A percentile compares a stretch with the other conserved stretches of the same genome.
phyloP scores from a whole-genome alignment of 148 eudicot species.

The Amaranthus palmeri region DNA sequence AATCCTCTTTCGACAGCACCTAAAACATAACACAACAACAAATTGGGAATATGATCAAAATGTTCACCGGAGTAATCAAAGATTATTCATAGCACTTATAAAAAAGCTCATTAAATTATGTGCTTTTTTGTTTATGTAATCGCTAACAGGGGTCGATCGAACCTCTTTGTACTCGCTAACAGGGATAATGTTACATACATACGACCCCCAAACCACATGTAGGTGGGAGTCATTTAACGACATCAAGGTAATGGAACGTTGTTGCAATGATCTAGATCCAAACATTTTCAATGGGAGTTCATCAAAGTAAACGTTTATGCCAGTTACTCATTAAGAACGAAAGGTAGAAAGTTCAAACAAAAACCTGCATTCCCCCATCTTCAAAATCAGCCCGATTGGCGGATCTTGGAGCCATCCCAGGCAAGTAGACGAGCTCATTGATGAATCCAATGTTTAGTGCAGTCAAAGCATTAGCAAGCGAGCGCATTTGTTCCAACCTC shows the following conservation, averaged over 20 bases:
- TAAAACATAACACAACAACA: constrained; percentile 22
- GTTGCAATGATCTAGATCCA: too few relatives aligned
- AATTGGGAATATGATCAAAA: background rate
- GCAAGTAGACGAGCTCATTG: constrained; percentile 68
- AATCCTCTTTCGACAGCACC: constrained; percentile 77
- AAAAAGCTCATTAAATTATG: background rate
- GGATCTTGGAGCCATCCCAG: constrained; percentile 72
- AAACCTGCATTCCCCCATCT: constrained; percentile 93
- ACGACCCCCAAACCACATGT: too few relatives aligned
- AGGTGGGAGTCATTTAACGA: too few relatives aligned
- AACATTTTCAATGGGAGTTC: background rate
- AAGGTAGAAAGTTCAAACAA: background rate
- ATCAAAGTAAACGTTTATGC: background rate
- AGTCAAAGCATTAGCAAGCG: constrained; percentile 76
- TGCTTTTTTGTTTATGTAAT: too few relatives aligned
- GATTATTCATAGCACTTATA: too few relatives aligned
- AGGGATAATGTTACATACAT: too few relatives aligned
- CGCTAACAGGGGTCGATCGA: too few relatives aligned
- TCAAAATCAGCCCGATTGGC: constrained; percentile 73
- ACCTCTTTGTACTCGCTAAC: too few relatives aligned
- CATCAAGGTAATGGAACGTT: too few relatives aligned
- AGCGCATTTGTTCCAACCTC: constrained; percentile 71
- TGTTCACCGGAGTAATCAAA: too few relatives aligned
- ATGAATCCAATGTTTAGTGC: constrained; percentile 53
- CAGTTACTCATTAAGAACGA: background rate